phyloP scores from a whole-genome alignment of 176 grass and related monocot species.

The Carex pumila region DNA sequence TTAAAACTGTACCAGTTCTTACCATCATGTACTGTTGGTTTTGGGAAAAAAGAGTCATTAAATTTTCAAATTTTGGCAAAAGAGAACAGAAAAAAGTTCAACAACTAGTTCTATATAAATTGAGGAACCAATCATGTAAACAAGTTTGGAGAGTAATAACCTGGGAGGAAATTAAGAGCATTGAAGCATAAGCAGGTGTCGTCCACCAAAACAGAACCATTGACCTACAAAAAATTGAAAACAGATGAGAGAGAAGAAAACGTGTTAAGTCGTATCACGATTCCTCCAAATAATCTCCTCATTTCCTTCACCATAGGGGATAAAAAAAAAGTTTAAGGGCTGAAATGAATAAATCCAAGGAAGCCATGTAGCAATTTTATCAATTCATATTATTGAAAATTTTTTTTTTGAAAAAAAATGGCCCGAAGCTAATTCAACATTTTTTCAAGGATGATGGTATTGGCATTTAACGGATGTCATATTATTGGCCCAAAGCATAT shows the following conservation, averaged over 20 bases:
- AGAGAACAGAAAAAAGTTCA: background rate
- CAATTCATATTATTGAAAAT: too few species aligned
- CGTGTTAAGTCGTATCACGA: background rate
- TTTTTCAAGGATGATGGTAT: too few species aligned
- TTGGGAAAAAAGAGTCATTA: background rate
- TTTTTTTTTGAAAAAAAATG: too few species aligned
- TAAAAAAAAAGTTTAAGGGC: background rate
- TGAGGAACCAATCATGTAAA: constrained; percentile 14
- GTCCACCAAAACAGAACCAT: constrained; percentile 87
- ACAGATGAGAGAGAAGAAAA: background rate
- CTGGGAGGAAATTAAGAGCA: constrained; percentile 85
- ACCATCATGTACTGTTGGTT: background rate
- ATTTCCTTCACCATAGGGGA: background rate
- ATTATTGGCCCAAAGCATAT: too few species aligned
- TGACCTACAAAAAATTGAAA: constrained; percentile 45
- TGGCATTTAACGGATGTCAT: too few species aligned
- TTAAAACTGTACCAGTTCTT: background rate
- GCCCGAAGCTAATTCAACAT: too few species aligned
- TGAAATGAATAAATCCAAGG: background rate
- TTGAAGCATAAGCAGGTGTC: constrained; percentile 97
- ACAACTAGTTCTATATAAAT: background rate
- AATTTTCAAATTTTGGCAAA: background rate
- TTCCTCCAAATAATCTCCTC: background rate
- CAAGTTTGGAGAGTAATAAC: constrained; percentile 32
- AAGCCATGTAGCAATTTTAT: too few species aligned